phyloP scores from a whole-genome alignment of 1,139 yeast genomes.

The Zygosaccharomyces pseudobailii region DNA sequence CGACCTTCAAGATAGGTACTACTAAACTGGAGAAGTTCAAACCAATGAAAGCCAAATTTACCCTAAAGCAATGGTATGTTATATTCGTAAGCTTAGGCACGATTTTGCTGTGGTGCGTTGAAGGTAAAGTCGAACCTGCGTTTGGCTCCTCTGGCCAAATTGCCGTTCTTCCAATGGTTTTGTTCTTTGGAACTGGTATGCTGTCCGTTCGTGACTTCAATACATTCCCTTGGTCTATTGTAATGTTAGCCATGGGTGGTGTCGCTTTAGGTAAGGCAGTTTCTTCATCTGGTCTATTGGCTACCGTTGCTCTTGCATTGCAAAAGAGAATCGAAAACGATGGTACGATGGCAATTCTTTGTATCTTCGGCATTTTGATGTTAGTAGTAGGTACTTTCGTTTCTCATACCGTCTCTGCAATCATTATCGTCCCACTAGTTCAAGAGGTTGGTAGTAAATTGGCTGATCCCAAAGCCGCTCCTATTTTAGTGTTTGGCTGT shows the following conservation, averaged over 20 bases:
- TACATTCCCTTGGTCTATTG: constrained; percentile 74
- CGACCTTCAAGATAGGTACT: constrained; percentile 49
- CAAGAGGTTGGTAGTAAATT: constrained; percentile 61
- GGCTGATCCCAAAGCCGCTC: constrained; percentile 45
- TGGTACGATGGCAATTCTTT: constrained; percentile 54
- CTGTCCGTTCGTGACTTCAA: constrained; percentile 62
- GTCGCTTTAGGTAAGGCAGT: constrained; percentile 72
- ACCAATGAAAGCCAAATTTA: constrained; percentile 56
- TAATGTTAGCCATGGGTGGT: constrained; percentile 75
- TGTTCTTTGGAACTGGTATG: constrained; percentile 68
- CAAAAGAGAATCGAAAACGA: constrained; percentile 53
- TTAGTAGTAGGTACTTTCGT: constrained; percentile 70
- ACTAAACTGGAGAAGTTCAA: constrained; percentile 44
- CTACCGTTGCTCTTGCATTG: constrained; percentile 56
- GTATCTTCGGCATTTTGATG: constrained; percentile 63
- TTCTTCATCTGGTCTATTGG: constrained; percentile 61
- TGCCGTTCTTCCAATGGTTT: constrained; percentile 59
- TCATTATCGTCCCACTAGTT: constrained; percentile 65
- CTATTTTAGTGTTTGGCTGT: constrained; percentile 60
- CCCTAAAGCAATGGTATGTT: constrained; percentile 61
- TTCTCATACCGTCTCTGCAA: constrained; percentile 73
- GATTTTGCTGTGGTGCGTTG: constrained; percentile 69
- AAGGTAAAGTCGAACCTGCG: constrained; percentile 48
- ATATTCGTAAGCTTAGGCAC: constrained; percentile 47
- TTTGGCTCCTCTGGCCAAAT: constrained; percentile 72